phyloP scores from a whole-genome alignment of 75 land plant species.

The Pinus tabuliformis region DNA sequence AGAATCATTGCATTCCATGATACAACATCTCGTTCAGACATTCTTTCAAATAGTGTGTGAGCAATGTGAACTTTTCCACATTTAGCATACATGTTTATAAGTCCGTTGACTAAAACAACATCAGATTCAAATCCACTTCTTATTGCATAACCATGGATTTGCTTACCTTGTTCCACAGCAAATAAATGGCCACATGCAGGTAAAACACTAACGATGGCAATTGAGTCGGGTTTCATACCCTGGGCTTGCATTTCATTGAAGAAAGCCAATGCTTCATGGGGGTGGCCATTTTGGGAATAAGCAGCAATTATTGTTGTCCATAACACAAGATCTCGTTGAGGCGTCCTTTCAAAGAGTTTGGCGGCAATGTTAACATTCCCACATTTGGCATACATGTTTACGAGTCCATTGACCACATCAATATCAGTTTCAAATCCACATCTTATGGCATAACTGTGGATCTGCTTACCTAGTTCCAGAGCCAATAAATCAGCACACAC shows the following conservation, averaged over 20 bases:
- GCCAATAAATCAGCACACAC: slow-evolving; percentile 16
- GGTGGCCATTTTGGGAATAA: slow-evolving; percentile 15
- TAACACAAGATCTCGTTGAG: slow-evolving; percentile 10
- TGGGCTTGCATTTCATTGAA: slow-evolving; percentile 14
- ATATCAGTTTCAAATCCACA: slow-evolving; percentile 4
- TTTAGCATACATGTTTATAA: slow-evolving; percentile 16
- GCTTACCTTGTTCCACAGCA: slow-evolving; percentile 7
- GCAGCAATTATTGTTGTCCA: slow-evolving; percentile 36
- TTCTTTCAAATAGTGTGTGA: slow-evolving; percentile 2
- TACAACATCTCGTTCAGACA: slow-evolving; percentile 3
- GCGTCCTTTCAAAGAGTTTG: slow-evolving; percentile 20
- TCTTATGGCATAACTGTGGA: slow-evolving; percentile 14
- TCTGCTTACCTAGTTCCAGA: slow-evolving; percentile 6
- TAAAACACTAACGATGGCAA: slow-evolving; percentile 18
- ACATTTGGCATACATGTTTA: slow-evolving; percentile 31
- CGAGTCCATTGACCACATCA: slow-evolving; percentile 11
- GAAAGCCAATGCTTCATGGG: slow-evolving; percentile 17
- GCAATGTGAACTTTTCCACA: slow-evolving; percentile 12
- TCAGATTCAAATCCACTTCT: neutral
- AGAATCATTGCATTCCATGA: slow-evolving; percentile 16
- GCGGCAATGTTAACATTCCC: slow-evolving; percentile 9
- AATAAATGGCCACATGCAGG: slow-evolving; percentile 17
- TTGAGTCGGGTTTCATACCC: slow-evolving; percentile 14
- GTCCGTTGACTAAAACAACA: neutral
- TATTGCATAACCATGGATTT: slow-evolving; percentile 7